Base-by-base conservation (phyloP, 2,329 filamentous ascomycete species). In the Penicillium concentricum region DNA sequence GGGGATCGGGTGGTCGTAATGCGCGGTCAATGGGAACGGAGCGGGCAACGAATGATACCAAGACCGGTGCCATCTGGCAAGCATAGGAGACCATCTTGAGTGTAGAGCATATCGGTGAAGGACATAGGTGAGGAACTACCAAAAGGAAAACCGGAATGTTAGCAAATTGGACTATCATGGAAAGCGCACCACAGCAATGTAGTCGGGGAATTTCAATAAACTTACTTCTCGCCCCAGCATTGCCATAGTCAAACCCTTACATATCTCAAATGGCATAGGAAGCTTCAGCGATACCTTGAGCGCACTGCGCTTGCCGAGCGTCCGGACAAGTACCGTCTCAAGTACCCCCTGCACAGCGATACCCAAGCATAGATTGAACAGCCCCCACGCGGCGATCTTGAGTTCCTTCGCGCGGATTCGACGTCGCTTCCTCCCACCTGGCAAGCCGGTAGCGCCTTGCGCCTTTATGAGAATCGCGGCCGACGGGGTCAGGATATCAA, bases 51-150 rank as follows among this genome's bases (percentile, higher is more conserved):
- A 75, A 65, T 87, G 84, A 56, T 85, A 84, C 84, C 84, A 87
- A 34, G 67, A 64, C 20, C 73, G 59, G 64, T 87, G 84, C 68
- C 74, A 61, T 34, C 61, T 78, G 73, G 74, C 90, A 85, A 66
- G 44, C 77, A 76, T 68, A 78, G 81, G 51, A 65, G 49, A 46
- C 67, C 58, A 10, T 10, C 69, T 84, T 78, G 49, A 81, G 74
- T 96, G 91, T 9, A 96, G 81, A 26, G 88, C 57, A 67, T 83
- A 83, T 50, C 89, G 86, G 75, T 96, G 91, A 63, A 91, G 80
- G 65, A 85, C 82, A 72, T 95, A 96, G 56, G 63, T 58, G 5
- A 72, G 45, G 32, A 70, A 56, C 72, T 75, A 30, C 54, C 26
- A 15, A 16, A 35, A 38, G 4, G 30, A 26, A 22, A 54, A 6